Evolutionary conservation across 805 yeast species (phyloP).

Genomic region (Metschnikowia kunwiensis): DNA sequence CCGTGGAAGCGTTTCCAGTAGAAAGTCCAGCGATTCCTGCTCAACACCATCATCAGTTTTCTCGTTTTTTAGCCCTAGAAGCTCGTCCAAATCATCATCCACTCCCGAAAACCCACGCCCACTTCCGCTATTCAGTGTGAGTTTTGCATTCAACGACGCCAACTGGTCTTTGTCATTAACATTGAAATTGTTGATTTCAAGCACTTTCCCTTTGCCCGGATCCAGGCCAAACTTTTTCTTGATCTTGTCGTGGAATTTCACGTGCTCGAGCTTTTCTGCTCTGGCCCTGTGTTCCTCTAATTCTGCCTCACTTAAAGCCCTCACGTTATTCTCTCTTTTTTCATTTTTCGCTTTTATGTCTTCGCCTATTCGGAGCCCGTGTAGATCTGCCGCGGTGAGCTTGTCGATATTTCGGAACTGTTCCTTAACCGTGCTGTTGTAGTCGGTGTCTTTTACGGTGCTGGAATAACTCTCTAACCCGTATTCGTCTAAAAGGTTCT

Average conservation of each 20-base stretch:
- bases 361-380: constrained; percentile 37
- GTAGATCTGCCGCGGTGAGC: constrained; percentile 27
- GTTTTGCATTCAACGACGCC: constrained; percentile 23
- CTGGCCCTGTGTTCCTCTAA: constrained; percentile 24
- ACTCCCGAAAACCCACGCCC: not conserved
- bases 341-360: not conserved
- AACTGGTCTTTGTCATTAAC: constrained; percentile 24
- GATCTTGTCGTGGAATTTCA: constrained; percentile 28
- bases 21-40: constrained; percentile 1
- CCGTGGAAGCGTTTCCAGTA: constrained; percentile 7
- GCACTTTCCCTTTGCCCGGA: constrained; percentile 16
- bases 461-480: constrained; percentile 33
- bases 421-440: constrained; percentile 23
- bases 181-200: constrained; percentile 36
- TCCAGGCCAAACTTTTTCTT: constrained; percentile 26
- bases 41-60: not conserved
- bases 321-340: constrained; percentile 8
- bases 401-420: constrained; percentile 21
- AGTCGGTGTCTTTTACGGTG: constrained; percentile 29
- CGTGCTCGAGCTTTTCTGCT: constrained; percentile 24
- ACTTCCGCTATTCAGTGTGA: constrained; percentile 11
- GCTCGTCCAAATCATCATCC: constrained; percentile 15
- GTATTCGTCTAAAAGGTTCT: constrained; percentile 37
- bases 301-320: constrained; percentile 28
- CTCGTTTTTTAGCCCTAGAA: constrained; percentile 8